A percentile compares a stretch with the other conserved stretches of the same genome.
Conservation (phyloP, 164 flowering plant genomes). For the Vitis cinerea region DNA sequence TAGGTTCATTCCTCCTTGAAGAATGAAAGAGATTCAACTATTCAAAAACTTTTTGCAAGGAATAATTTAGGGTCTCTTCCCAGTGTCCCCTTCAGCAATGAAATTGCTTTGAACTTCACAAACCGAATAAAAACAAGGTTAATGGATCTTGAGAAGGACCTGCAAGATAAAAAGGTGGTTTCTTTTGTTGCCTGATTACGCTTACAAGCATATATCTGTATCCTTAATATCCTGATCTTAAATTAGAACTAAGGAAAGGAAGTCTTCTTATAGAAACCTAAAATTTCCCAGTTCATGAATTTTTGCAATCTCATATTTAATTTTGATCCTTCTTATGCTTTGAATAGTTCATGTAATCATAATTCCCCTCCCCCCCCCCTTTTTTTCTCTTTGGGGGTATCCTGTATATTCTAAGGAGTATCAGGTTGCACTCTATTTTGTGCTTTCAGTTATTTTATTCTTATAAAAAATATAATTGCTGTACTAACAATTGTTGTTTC, state of each 20-base stretch:
- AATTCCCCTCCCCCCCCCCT: too few species aligned
- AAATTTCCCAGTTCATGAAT: not conserved
- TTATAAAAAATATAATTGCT: too few species aligned
- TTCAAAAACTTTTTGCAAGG: slow-evolving; percentile 53
- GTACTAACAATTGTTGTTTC: too few species aligned
- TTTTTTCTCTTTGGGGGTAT: too few species aligned
- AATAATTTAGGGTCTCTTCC: slow-evolving; percentile 78
- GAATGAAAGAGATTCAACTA: slow-evolving; percentile 63
- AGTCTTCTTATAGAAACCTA: too few species aligned
- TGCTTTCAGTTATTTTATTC: too few species aligned
- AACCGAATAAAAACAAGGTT: slow-evolving; percentile 59
- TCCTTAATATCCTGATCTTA: not conserved
- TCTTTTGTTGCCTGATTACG: not conserved
- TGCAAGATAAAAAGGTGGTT: slow-evolving; percentile 73
- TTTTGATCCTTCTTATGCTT: not conserved
- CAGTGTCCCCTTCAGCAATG: slow-evolving; percentile 58
- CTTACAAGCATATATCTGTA: not conserved
- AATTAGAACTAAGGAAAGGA: too few species aligned
- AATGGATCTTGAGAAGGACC: slow-evolving; percentile 60
- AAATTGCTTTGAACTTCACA: slow-evolving; percentile 55
- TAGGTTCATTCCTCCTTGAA: slow-evolving; percentile 63
- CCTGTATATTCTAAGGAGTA: too few species aligned
- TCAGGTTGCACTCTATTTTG: too few species aligned
- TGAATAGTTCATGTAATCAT: not conserved
- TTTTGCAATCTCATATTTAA: not conserved